Percentiles rank a stretch among this genome's conserved stretches.
These are phyloP conservation scores for Candida labiduridarum DNA, from an alignment of 1,139 yeast genomes.

Conservation along the genomic window DNA sequence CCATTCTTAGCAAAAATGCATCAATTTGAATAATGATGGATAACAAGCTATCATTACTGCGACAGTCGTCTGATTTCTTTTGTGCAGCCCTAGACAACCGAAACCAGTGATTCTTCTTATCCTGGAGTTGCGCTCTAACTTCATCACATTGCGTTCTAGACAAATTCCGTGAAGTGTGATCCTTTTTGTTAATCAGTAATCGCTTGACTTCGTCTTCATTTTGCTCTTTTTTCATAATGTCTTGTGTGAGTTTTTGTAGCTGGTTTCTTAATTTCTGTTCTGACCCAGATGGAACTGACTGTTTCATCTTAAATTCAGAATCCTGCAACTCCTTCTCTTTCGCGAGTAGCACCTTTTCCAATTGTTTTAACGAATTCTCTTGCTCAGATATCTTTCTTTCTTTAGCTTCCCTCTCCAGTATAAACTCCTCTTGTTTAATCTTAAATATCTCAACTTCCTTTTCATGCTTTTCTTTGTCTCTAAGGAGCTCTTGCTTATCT, in stretches of 20 bases:
- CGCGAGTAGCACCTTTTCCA: conserved; percentile 6
- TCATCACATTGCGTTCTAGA: conserved; percentile 21
- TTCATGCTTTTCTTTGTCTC: conserved; percentile 6
- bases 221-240: conserved; percentile 20
- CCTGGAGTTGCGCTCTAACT: conserved; percentile 18
- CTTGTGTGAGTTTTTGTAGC: conserved; percentile 23
- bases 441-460: conserved; percentile 5
- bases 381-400: conserved; percentile 5
- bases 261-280: conserved; percentile 13
- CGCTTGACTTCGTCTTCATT: conserved; percentile 13
- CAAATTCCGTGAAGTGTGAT: not conserved
- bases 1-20: conserved; percentile 30
- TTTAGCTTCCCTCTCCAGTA: conserved; percentile 6
- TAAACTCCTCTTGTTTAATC: conserved; percentile 4
- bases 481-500: conserved; percentile 2
- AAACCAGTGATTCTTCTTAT: conserved; percentile 33
- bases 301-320: conserved; percentile 16
- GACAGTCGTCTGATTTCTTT: conserved; percentile 24
- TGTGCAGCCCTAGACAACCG: conserved; percentile 31
- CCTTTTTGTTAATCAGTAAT: not conserved
- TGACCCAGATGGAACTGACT: not conserved
- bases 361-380: conserved; percentile 7
- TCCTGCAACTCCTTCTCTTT: conserved; percentile 12
- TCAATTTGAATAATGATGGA: conserved; percentile 36
- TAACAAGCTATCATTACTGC: conserved; percentile 24